Percentiles rank a stretch among this genome's conserved stretches.
These are phyloP conservation scores for Colletotrichum sp. DNA, from an alignment of 2,329 filamentous ascomycete species.

Conservation along the genomic window DNA sequence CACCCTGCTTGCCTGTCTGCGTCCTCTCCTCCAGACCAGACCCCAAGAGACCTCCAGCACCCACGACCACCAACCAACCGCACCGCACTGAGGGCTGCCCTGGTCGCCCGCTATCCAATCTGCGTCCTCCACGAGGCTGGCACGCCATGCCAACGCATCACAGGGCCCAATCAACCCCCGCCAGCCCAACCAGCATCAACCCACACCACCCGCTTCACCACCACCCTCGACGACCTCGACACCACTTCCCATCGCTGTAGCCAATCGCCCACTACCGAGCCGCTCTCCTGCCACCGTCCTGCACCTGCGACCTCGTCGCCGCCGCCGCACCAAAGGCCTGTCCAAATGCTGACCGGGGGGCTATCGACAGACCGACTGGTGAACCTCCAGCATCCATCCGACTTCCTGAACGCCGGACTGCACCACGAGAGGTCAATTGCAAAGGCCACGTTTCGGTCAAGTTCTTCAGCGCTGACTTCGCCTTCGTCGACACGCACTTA, in stretches of 20 bases:
- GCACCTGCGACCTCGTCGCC: neutral
- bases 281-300: constrained; percentile 1
- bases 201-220: constrained; percentile 3
- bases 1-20: neutral
- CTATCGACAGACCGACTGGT: neutral
- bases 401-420: neutral
- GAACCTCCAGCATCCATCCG: neutral
- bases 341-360: neutral
- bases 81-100: neutral
- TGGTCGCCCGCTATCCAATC: constrained; percentile 21
- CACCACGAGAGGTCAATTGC: neutral
- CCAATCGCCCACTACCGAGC: constrained; percentile 13
- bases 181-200: constrained; percentile 14
- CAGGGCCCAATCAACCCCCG: constrained; percentile 20
- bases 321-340: neutral
- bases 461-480: neutral
- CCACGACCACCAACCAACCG: neutral
- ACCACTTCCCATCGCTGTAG: neutral
- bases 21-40: neutral
- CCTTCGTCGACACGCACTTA: neutral
- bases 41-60: neutral
- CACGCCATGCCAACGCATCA: constrained; percentile 24
- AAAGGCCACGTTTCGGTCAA: neutral
- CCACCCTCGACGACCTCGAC: neutral
- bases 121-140: constrained; percentile 23